phyloP scores from a whole-genome alignment of 768 basidiomycete species.

The Exidia glandulosa region DNA sequence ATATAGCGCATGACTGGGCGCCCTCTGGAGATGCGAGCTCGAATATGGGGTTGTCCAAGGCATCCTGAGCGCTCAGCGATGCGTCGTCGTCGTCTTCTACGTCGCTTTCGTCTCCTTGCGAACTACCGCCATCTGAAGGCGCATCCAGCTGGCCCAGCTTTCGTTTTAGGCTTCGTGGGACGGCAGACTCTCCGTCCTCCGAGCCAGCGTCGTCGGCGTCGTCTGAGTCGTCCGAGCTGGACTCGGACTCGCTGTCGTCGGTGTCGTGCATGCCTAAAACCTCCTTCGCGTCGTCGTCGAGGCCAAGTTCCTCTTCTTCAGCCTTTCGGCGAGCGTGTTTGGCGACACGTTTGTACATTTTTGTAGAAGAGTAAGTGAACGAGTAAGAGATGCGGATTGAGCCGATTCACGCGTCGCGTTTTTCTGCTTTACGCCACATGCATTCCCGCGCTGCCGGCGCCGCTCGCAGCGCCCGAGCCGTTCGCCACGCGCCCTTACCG shows the following conservation, averaged over 20 bases:
- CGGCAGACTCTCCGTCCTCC: background rate
- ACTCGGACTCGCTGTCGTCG: constrained; percentile 59
- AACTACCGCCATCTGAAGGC: constrained; percentile 9
- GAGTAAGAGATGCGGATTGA: background rate
- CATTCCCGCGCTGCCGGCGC: background rate
- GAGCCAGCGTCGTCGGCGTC: constrained; percentile 15
- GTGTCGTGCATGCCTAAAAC: constrained; percentile 60
- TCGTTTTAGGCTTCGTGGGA: background rate
- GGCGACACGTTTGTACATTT: constrained; percentile 73
- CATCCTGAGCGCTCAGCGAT: constrained; percentile 45
- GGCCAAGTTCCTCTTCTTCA: constrained; percentile 52
- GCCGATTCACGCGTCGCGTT: background rate
- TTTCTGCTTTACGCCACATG: background rate
- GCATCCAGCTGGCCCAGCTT: background rate
- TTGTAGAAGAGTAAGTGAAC: background rate
- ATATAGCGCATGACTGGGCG: constrained; percentile 50
- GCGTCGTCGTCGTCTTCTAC: constrained; percentile 25
- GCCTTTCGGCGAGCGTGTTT: constrained; percentile 50
- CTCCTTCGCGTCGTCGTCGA: constrained; percentile 54
- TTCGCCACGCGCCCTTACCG: background rate
- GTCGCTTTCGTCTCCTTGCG: constrained; percentile 14
- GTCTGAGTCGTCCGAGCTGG: constrained; percentile 15
- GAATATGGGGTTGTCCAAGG: constrained; percentile 53
- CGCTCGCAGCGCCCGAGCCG: background rate
- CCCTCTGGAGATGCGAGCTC: constrained; percentile 44